A percentile compares a stretch with the other conserved stretches of the same genome.
Conservation (phyloP, 176 grass and related monocot genomes). For the Elymus sibiricus region DNA sequence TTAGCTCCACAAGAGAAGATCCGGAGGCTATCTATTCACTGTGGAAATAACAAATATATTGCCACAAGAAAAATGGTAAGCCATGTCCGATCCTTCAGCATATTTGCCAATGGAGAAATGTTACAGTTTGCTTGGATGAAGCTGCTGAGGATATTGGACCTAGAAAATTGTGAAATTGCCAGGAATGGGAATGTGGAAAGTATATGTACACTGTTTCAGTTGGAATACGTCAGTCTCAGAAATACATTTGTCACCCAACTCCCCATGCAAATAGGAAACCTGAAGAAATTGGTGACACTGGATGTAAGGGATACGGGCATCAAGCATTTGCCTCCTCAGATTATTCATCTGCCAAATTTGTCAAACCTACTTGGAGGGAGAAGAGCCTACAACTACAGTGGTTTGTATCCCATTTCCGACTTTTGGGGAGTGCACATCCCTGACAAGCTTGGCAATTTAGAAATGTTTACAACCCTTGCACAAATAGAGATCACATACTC, state of each 20-base stretch:
- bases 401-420: constrained; percentile 9
- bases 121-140: constrained; percentile 33
- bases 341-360: constrained; percentile 7
- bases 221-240: constrained; percentile 41
- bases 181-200: constrained; percentile 8
- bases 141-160: constrained; percentile 26
- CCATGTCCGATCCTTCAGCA: constrained; percentile 37
- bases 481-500: constrained; percentile 26
- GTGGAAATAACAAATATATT: constrained; percentile 25
- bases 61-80: constrained; percentile 19
- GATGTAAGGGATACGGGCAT: constrained; percentile 21
- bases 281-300: background rate
- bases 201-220: constrained; percentile 22
- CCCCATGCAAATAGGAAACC: constrained; percentile 10
- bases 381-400: constrained; percentile 6
- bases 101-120: constrained; percentile 10
- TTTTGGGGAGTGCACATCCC: constrained; percentile 31
- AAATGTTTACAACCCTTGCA: constrained; percentile 15
- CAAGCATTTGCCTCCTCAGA: constrained; percentile 28
- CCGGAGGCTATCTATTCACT: constrained; percentile 22
- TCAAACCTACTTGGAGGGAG: constrained; percentile 27
- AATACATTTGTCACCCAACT: constrained; percentile 20
- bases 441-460: constrained; percentile 22
- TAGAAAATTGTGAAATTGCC: constrained; percentile 19
- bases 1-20: constrained; percentile 25